Evolutionary conservation across 352 stramenopile species (phyloP).

Genomic region (Albugo laibachii): DNA sequence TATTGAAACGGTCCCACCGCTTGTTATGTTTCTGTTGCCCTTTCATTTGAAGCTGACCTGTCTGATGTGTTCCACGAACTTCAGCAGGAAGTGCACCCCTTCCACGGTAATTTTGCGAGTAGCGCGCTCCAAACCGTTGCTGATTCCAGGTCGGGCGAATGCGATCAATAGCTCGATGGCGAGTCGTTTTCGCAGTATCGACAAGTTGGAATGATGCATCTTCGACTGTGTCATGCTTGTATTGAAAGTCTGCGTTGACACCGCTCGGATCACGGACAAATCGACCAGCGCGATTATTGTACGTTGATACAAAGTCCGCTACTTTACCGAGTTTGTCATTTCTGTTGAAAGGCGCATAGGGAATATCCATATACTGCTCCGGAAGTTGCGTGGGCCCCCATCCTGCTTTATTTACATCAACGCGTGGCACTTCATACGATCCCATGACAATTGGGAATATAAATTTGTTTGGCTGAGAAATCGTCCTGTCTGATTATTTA

Average conservation of each 20-base stretch:
- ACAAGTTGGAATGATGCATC: constrained; percentile 86
- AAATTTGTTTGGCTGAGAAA: too few relatives aligned
- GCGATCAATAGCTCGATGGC: constrained; percentile 53
- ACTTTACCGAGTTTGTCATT: constrained; percentile 86
- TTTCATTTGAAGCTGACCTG: constrained; percentile 58
- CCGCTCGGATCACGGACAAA: constrained; percentile 57
- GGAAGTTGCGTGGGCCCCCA: constrained; percentile 76
- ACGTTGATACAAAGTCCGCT: constrained; percentile 84
- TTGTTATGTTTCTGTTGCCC: constrained; percentile 77
- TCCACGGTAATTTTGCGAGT: constrained; percentile 7
- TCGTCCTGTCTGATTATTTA: too few relatives aligned
- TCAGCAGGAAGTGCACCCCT: constrained; percentile 18
- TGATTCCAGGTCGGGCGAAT: constrained; percentile 72
- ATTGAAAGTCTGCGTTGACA: constrained; percentile 87
- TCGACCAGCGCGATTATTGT: constrained; percentile 7
- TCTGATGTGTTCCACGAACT: constrained; percentile 17
- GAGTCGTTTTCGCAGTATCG: constrained; percentile 81
- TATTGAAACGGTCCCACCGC: constrained; percentile 56
- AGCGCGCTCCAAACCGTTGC: constrained; percentile 51
- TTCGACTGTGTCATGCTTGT: constrained; percentile 84
- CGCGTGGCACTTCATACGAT: constrained; percentile 44
- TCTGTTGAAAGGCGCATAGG: constrained; percentile 92
- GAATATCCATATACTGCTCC: constrained; percentile 83
- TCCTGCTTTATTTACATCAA: constrained; percentile 65
- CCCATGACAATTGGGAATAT: constrained; percentile 17